Evolutionary conservation across 495 filamentous ascomycete genomes (phyloP).

Genomic region (Xylaria curta): DNA sequence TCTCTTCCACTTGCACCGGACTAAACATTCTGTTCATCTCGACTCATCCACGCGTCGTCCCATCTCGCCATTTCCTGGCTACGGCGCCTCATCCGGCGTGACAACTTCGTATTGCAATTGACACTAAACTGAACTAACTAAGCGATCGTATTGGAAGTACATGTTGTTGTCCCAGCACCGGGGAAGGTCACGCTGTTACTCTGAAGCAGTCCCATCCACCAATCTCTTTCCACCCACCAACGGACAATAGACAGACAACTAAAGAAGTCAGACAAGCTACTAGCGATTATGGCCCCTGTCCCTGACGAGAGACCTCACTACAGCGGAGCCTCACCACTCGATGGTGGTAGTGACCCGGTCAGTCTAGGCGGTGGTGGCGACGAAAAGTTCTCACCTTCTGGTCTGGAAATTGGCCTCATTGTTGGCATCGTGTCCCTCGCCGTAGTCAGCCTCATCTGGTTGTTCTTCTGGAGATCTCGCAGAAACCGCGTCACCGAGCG

Average conservation of each 20-base stretch:
- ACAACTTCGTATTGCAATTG: neutral
- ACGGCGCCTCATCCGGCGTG: neutral
- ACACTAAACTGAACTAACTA: neutral
- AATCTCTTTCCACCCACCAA: neutral
- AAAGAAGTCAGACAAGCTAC: neutral
- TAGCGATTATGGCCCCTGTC: constrained; percentile 33
- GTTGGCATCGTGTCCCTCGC: constrained; percentile 31
- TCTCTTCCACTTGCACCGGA: neutral
- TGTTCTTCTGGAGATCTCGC: constrained; percentile 41
- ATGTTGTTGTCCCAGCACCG: neutral
- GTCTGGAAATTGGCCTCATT: constrained; percentile 40
- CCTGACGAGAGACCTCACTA: constrained; percentile 34
- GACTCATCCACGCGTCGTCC: neutral
- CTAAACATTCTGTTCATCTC: neutral
- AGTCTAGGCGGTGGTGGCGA: constrained; percentile 26
- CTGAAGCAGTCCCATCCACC: neutral
- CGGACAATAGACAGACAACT: neutral
- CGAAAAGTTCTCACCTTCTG: constrained; percentile 31
- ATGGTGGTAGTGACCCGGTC: constrained; percentile 34
- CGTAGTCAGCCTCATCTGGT: constrained; percentile 31
- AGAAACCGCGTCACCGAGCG: constrained; percentile 29
- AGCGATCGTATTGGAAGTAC: neutral
- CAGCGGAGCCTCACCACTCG: constrained; percentile 35
- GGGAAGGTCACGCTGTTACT: neutral
- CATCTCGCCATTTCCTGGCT: neutral